Percentiles rank a stretch among this genome's conserved stretches.
phyloP scores from a whole-genome alignment of 306 rosid species.

The Carpinus viminea region DNA sequence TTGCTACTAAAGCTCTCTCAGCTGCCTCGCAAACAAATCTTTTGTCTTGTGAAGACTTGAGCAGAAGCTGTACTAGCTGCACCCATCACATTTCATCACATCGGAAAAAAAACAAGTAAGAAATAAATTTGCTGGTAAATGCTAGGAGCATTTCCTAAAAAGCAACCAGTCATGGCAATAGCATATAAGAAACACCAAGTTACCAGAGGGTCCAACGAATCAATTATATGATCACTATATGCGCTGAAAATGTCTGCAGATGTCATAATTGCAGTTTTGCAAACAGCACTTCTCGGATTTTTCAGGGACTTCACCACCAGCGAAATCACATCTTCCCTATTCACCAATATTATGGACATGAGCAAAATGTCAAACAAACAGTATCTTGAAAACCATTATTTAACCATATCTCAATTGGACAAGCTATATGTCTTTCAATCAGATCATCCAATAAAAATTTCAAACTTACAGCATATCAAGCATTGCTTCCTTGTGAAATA shows the following conservation, averaged over 20 bases:
- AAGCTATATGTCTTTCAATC: neutral
- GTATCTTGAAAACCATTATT: neutral
- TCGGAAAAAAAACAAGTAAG: slow-evolving; percentile 8
- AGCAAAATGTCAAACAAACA: slow-evolving; percentile 1
- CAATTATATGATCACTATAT: slow-evolving; percentile 69
- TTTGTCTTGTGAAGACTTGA: slow-evolving; percentile 96
- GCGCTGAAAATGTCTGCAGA: slow-evolving; percentile 87
- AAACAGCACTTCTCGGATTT: slow-evolving; percentile 94
- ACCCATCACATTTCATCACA: slow-evolving; percentile 31
- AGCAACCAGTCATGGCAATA: slow-evolving; percentile 21
- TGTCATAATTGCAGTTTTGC: slow-evolving; percentile 97
- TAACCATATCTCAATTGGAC: neutral
- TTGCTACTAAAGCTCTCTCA: slow-evolving; percentile 78
- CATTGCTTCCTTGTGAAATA: slow-evolving; percentile 79
- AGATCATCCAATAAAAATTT: slow-evolving; percentile 13
- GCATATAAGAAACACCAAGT: slow-evolving; percentile 24
- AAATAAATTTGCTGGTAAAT: slow-evolving; percentile 15
- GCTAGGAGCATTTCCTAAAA: slow-evolving; percentile 8
- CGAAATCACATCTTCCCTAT: slow-evolving; percentile 77
- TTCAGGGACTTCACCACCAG: slow-evolving; percentile 78
- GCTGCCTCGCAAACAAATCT: slow-evolving; percentile 99
- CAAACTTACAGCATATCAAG: slow-evolving; percentile 73
- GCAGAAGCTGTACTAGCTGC: slow-evolving; percentile 96
- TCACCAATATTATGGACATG: slow-evolving; percentile 28
- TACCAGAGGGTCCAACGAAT: slow-evolving; percentile 92